These are phyloP conservation scores for Viridothelium virens DNA, from an alignment of 495 filamentous ascomycete genomes.

Conservation along the genomic window DNA sequence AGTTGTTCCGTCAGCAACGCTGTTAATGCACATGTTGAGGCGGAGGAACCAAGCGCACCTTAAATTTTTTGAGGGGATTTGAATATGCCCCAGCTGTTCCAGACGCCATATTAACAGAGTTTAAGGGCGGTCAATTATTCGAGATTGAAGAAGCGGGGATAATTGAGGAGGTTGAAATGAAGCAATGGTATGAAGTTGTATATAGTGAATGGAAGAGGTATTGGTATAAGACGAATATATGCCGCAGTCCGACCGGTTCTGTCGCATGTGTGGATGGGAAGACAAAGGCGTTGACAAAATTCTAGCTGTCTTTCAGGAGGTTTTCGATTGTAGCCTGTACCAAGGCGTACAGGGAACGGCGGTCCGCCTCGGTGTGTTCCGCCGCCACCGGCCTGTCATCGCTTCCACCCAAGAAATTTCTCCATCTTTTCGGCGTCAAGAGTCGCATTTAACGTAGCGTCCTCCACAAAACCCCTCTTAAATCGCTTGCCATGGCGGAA, in stretches of 20 bases:
- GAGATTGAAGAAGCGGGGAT: neutral
- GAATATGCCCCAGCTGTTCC: conserved; percentile 71
- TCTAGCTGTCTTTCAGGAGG: conserved; percentile 3
- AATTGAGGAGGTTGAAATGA: neutral
- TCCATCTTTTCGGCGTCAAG: neutral
- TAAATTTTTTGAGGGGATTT: conserved; percentile 99
- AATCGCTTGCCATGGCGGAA: conserved; percentile 23
- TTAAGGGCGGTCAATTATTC: neutral
- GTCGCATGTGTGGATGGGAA: neutral
- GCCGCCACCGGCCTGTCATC: conserved; percentile 1
- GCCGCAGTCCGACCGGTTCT: too few species aligned
- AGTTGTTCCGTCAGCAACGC: conserved; percentile 32
- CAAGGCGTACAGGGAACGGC: conserved; percentile 3
- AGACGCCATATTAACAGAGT: neutral
- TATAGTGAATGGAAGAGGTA: neutral
- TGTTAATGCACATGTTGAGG: neutral
- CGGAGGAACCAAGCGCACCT: conserved; percentile 30
- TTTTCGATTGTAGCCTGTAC: neutral
- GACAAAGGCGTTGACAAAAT: conserved; percentile 1
- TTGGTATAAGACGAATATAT: too few species aligned
- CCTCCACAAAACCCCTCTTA: neutral
- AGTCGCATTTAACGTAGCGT: neutral
- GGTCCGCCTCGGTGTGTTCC: neutral
- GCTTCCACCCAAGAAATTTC: neutral
- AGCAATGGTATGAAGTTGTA: neutral